Conservation (phyloP, 2,329 filamentous ascomycete genomes). For the Fonsecaea monophora region DNA sequence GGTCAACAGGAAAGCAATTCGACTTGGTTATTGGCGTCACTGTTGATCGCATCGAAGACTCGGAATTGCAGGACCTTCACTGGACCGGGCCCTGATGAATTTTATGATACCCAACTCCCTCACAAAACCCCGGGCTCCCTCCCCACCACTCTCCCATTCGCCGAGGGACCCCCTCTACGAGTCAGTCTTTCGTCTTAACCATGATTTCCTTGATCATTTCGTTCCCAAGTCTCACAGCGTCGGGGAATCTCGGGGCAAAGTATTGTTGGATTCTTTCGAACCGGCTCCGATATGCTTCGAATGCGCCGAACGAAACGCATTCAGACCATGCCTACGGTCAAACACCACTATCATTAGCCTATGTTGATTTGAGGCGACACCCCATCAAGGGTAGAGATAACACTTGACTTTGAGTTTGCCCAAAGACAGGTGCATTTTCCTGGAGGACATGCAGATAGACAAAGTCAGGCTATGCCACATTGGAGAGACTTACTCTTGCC, state of each 20-base stretch:
- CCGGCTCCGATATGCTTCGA: conserved; percentile 88
- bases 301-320: conserved; percentile 87
- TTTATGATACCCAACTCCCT: background rate
- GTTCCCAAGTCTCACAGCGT: conserved; percentile 86
- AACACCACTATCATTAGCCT: conserved; percentile 17
- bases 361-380: background rate
- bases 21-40: background rate
- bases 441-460: conserved; percentile 2
- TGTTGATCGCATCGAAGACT: background rate
- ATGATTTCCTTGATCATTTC: conserved; percentile 97
- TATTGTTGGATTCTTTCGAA: conserved; percentile 90
- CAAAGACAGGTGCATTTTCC: conserved; percentile 18
- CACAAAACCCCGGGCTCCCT: background rate
- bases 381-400: conserved; percentile 8
- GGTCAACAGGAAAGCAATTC: background rate
- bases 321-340: conserved; percentile 80
- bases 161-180: background rate
- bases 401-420: background rate
- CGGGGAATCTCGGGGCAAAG: conserved; percentile 87
- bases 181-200: conserved; percentile 67
- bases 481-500: conserved; percentile 64
- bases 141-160: conserved; percentile 3
- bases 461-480: background rate
- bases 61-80: background rate
- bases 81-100: background rate